phyloP scores from a whole-genome alignment of 495 filamentous ascomycete genomes.

The Penicilliopsis zonata region DNA sequence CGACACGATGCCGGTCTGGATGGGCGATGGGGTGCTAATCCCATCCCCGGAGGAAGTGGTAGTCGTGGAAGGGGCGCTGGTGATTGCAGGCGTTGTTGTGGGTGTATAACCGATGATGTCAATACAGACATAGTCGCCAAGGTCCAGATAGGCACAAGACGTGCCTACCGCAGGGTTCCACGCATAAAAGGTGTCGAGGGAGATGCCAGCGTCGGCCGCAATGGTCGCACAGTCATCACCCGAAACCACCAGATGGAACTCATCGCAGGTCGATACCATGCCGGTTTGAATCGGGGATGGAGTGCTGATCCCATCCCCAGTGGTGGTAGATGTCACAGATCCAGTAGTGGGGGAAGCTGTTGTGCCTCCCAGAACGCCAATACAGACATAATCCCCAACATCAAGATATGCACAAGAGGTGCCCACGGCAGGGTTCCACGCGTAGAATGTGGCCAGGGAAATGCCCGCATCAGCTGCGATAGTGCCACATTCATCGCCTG shows the following conservation, averaged over 20 bases:
- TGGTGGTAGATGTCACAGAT: slow-evolving; percentile 2
- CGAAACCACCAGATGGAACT: slow-evolving; percentile 8
- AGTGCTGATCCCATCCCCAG: slow-evolving; percentile 4
- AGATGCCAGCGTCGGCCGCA: slow-evolving; percentile 8
- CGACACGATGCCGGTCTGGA: not conserved
- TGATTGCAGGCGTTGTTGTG: not conserved
- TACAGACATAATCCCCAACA: slow-evolving; percentile 6
- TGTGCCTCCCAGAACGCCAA: no score
- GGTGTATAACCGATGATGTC: not conserved
- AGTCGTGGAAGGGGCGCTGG: not conserved
- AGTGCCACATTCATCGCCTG: slow-evolving; percentile 11
- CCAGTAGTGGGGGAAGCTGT: slow-evolving; percentile 3
- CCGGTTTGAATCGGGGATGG: slow-evolving; percentile 11
- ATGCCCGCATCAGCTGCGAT: slow-evolving; percentile 11
- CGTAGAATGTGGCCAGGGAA: slow-evolving; percentile 6
- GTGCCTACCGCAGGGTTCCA: slow-evolving; percentile 9
- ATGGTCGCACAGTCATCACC: slow-evolving; percentile 15
- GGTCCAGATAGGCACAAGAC: slow-evolving; percentile 2
- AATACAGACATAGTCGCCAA: slow-evolving; percentile 7
- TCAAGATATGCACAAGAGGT: slow-evolving; percentile 3
- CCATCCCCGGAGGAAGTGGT: not conserved
- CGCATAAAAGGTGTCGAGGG: slow-evolving; percentile 5
- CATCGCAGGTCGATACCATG: slow-evolving; percentile 10
- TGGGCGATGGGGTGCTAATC: not conserved
- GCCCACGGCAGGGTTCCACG: slow-evolving; percentile 9